Conservation (phyloP, 2,329 filamentous ascomycete species). For the Paecilomyces dactylethromorphus region DNA sequence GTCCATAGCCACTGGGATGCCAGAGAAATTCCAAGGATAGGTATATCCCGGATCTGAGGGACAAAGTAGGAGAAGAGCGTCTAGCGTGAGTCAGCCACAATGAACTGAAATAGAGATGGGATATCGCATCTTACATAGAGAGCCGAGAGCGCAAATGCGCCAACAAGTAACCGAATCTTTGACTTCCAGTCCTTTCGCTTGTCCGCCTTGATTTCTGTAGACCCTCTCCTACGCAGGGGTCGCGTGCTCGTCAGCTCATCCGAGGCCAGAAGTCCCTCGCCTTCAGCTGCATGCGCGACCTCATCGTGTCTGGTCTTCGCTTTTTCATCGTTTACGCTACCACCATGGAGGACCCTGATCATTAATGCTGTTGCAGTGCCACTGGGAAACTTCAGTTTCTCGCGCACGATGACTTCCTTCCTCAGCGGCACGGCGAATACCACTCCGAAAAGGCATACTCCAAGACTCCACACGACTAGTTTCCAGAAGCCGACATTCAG, state of each 20-base stretch:
- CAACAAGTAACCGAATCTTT: conserved; percentile 54
- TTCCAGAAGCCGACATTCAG: conserved; percentile 66
- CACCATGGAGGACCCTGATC: conserved; percentile 81
- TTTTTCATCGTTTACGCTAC: conserved; percentile 37
- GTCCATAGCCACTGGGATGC: conserved; percentile 88
- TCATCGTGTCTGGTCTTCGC: conserved; percentile 15
- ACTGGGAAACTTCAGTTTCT: conserved; percentile 89
- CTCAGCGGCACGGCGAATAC: conserved; percentile 90
- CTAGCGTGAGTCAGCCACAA: conserved; percentile 34
- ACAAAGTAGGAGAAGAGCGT: conserved; percentile 88
- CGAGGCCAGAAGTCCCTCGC: conserved; percentile 22
- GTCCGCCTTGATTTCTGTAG: conserved; percentile 23
- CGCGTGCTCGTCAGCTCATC: conserved; percentile 34
- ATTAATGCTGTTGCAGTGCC: conserved; percentile 92
- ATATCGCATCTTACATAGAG: conserved; percentile 36
- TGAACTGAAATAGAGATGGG: conserved; percentile 4
- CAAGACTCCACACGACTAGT: conserved; percentile 82
- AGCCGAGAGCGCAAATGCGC: conserved; percentile 56
- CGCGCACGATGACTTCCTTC: conserved; percentile 84
- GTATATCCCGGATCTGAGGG: conserved; percentile 76
- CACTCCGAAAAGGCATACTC: conserved; percentile 92
- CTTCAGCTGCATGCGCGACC: conserved; percentile 18
- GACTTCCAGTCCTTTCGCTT: conserved; percentile 52
- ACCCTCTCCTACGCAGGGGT: conserved; percentile 45
- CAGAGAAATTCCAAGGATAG: conserved; percentile 69